Percentiles rank a stretch among this genome's conserved stretches.
Conservation (phyloP, 2,329 filamentous ascomycete species). For the Ophiobolus disseminans region DNA sequence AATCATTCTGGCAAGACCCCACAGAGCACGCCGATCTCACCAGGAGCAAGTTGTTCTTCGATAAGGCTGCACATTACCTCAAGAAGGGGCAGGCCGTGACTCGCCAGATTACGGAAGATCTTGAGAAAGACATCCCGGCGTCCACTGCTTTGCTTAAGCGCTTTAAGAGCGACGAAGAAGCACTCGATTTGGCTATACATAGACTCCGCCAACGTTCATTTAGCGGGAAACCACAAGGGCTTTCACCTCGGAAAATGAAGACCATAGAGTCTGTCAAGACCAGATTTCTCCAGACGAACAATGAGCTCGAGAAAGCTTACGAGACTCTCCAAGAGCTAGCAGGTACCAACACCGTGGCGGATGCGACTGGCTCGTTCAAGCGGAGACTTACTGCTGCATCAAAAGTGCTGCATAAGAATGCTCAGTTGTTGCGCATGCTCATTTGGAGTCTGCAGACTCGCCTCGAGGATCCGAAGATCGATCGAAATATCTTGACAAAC, state of each 20-base stretch:
- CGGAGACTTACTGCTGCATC: constrained; percentile 31
- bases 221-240: constrained; percentile 5
- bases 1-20: constrained; percentile 43
- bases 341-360: constrained; percentile 9
- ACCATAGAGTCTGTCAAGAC: constrained; percentile 17
- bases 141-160: constrained; percentile 31
- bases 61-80: constrained; percentile 24
- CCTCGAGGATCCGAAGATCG: constrained; percentile 29
- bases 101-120: constrained; percentile 32
- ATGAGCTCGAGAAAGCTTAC: constrained; percentile 26
- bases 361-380: constrained; percentile 21
- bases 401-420: constrained; percentile 33
- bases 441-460: constrained; percentile 38
- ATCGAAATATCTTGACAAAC: constrained; percentile 14
- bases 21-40: constrained; percentile 31
- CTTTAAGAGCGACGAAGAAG: constrained; percentile 35
- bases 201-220: constrained; percentile 14
- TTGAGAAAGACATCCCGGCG: constrained; percentile 35
- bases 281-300: constrained; percentile 26
- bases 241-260: constrained; percentile 16
- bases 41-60: constrained; percentile 28
- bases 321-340: constrained; percentile 15
- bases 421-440: constrained; percentile 36
- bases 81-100: constrained; percentile 31
- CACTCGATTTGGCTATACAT: constrained; percentile 20